phyloP scores from a whole-genome alignment of 768 basidiomycete species.

The Pulveroboletus sp. region DNA sequence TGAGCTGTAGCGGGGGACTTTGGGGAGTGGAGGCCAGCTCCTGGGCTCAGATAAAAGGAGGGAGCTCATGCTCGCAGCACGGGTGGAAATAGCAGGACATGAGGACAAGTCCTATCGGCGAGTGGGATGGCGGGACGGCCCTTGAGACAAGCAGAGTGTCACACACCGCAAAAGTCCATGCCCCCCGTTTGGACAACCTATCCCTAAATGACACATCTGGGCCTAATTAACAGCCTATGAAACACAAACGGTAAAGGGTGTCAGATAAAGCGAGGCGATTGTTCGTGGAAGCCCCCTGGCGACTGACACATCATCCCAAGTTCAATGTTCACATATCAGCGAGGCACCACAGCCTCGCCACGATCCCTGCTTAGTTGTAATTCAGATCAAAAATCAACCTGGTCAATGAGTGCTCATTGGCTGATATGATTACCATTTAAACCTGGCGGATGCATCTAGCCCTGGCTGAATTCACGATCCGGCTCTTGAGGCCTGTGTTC shows the following conservation, averaged over 20 bases:
- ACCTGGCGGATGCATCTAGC: background rate
- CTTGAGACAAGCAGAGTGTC: constrained; percentile 18
- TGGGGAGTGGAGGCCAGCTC: constrained; percentile 4
- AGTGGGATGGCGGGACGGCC: constrained; percentile 20
- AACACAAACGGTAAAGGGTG: constrained; percentile 26
- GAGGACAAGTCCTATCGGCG: constrained; percentile 22
- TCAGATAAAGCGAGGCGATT: constrained; percentile 20
- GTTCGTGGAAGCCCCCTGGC: constrained; percentile 18
- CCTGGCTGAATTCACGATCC: constrained; percentile 9
- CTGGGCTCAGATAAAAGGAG: constrained; percentile 29
- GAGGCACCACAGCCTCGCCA: constrained; percentile 22
- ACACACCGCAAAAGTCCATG: constrained; percentile 21
- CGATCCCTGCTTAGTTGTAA: constrained; percentile 15
- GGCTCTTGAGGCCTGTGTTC: constrained; percentile 3
- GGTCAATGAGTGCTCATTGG: constrained; percentile 16
- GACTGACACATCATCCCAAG: constrained; percentile 21
- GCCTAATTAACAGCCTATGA: constrained; percentile 30
- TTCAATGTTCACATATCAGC: constrained; percentile 22
- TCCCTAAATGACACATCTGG: constrained; percentile 28
- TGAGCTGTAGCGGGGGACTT: constrained; percentile 5
- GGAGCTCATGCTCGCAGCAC: constrained; percentile 22
- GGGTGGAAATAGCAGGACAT: constrained; percentile 24
- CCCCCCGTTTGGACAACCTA: constrained; percentile 29
- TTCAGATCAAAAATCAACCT: constrained; percentile 10
- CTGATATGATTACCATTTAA: constrained; percentile 26